Conservation (phyloP, 768 basidiomycete genomes). For the Suillus cothurnatus region DNA sequence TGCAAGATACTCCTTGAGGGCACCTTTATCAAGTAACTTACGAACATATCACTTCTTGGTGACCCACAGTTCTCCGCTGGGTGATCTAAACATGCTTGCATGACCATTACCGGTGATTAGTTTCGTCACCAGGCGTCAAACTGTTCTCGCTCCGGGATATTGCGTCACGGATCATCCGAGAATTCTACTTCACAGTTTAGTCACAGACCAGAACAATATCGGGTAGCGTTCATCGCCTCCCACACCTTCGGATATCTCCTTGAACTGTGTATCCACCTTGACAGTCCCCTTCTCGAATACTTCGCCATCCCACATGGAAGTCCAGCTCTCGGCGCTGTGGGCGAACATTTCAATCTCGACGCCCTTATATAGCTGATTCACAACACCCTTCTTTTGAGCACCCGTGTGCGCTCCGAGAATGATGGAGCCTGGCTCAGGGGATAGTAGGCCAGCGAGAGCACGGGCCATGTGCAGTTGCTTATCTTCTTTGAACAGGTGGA, state of each 20-base stretch:
- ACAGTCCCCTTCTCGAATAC: slow-evolving; percentile 39
- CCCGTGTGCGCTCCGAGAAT: slow-evolving; percentile 47
- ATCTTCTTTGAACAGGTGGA: slow-evolving; percentile 47
- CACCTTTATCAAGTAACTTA: not conserved
- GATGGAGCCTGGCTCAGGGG: slow-evolving; percentile 44
- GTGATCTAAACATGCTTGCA: not conserved
- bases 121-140: not conserved
- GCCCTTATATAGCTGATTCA: not conserved
- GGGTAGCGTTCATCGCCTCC: not conserved
- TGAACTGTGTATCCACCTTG: slow-evolving; percentile 18
- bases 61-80: not conserved
- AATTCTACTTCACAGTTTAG: not conserved
- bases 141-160: not conserved
- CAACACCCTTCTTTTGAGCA: not conserved
- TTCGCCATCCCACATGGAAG: slow-evolving; percentile 39
- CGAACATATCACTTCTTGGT: not conserved
- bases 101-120: not conserved
- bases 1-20: not conserved
- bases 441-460: slow-evolving; percentile 43
- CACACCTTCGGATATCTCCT: not conserved
- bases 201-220: not conserved
- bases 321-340: slow-evolving; percentile 39
- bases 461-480: slow-evolving; percentile 44
- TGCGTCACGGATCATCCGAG: not conserved
- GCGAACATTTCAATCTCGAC: slow-evolving; percentile 22